These are phyloP conservation scores for Bacterosira constricta DNA, from an alignment of 108 stramenopile genomes.

Conservation along the genomic window DNA sequence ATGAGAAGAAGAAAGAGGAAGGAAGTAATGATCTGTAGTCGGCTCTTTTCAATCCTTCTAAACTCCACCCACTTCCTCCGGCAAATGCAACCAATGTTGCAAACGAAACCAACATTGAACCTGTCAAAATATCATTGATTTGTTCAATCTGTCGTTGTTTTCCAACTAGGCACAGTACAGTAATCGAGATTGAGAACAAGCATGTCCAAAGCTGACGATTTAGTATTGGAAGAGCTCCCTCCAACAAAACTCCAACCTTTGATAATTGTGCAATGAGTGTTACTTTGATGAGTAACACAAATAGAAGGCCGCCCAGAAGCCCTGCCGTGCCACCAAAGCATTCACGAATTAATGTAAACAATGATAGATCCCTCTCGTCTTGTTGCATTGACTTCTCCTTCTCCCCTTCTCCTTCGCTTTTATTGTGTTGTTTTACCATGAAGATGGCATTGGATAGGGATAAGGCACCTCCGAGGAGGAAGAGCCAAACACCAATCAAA, in stretches of 20 bases:
- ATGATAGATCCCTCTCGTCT: not conserved
- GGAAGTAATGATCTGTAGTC: constrained; percentile 23
- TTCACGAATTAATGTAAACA: constrained; percentile 23
- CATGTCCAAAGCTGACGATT: constrained; percentile 2
- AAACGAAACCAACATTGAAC: constrained; percentile 23
- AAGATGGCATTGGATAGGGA: constrained; percentile 37
- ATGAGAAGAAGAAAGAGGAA: not conserved
- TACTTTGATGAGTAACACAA: constrained; percentile 14
- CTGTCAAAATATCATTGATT: constrained; percentile 26
- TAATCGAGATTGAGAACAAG: constrained; percentile 8
- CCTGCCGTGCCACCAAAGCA: constrained; percentile 27
- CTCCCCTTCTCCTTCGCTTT: not conserved
- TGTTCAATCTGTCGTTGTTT: constrained; percentile 11
- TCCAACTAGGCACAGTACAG: not conserved
- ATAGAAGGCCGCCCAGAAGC: constrained; percentile 8
- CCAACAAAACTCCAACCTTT: constrained; percentile 17
- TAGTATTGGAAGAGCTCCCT: not conserved
- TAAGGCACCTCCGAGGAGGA: constrained; percentile 17
- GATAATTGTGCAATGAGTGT: constrained; percentile 38
- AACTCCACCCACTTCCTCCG: constrained; percentile 24
- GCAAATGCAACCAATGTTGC: constrained; percentile 11
- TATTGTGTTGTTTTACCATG: constrained; percentile 3
- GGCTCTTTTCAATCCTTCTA: constrained; percentile 16
- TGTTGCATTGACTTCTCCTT: not conserved
- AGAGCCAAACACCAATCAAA: constrained; percentile 23